Base-by-base conservation (phyloP, 352 stramenopile genomes). In the Nothophytophthora sp. region DNA sequence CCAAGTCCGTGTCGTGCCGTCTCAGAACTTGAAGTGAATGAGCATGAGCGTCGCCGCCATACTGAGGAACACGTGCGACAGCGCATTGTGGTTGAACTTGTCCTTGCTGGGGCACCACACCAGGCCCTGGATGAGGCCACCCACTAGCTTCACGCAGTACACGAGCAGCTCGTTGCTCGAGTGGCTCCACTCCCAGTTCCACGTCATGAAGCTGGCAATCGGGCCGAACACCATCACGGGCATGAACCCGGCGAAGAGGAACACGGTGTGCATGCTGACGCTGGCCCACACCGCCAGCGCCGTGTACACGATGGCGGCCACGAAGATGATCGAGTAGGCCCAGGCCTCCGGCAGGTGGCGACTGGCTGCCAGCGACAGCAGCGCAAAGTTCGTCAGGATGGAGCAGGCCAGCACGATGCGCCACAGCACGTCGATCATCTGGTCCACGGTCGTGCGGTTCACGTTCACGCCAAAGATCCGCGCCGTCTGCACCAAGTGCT, bases 41-140 rank as follows among this genome's bases (percentile, higher is more conserved):
- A 95, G 67, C 79, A 95, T 85, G 53, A 90, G 81, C 39, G 81
- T 92, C 43, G 85, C 85, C 11, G 85, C 83, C 41, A 91, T 55
- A 30, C 81, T 92, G 37, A 95, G 73, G 39, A 93, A 81, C 34
- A 93, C 82, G 69, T 95, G 85, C 29, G 85, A 91, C 32, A 95
- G 67, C 36, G 85, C 85, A 46, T 95, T 95, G 74, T 95, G 85
- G 79, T 95, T 95, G 63, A 95, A 95, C 54, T 82, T 81, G 63
- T 86, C 68, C 57, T 87, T 86, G 70, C 72, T 88, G 22, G 85
- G 85, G 41, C 76, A 85, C 63, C 86, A 86, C 20, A 92, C 81
- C 30, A 92, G 73, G 3, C 78, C 82, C 66, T 95, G 85, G 49
- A 93, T 78, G 55, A 93, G 70, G 9, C 81, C 85, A 29, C 81